A percentile compares a stretch with the other conserved stretches of the same genome.
Evolutionary conservation across 805 yeast species (phyloP).

Genomic region (Sporopachydermia lactativora): DNA sequence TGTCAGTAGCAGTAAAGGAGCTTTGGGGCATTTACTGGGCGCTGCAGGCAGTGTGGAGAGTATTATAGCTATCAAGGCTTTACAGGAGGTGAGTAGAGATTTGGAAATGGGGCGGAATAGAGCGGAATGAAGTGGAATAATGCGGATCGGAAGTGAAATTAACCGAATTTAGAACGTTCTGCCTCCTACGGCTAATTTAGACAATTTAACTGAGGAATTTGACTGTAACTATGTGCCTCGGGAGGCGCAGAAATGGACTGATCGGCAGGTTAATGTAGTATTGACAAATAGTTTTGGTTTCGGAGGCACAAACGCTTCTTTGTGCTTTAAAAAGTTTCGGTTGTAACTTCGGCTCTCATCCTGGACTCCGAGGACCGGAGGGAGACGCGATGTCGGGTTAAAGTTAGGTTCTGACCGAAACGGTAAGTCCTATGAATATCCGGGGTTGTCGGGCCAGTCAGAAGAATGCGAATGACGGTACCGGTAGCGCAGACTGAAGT

Average conservation of each 20-base stretch:
- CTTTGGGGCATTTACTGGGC: conserved; percentile 88
- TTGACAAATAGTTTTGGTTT: conserved; percentile 90
- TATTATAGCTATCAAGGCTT: conserved; percentile 58
- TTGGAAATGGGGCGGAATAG: no score
- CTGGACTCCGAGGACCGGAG: no score
- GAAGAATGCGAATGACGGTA: no score
- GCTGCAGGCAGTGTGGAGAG: conserved; percentile 95
- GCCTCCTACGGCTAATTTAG: conserved; percentile 77
- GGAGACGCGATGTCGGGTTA: no score
- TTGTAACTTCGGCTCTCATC: conserved; percentile 5
- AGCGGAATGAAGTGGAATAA: no score
- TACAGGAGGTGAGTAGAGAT: conserved; percentile 28
- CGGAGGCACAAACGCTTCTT: conserved; percentile 87
- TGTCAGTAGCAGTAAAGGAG: conserved; percentile 78
- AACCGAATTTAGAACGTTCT: conserved; percentile 25
- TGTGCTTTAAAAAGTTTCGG: conserved; percentile 32
- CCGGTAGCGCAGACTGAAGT: no score
- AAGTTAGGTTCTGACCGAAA: no score
- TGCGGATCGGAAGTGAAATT: no score
- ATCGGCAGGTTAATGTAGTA: conserved; percentile 36
- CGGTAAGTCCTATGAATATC: no score
- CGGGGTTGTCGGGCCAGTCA: no score
- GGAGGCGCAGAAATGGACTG: conserved; percentile 23
- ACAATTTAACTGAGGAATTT: conserved; percentile 26
- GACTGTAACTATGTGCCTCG: conserved; percentile 45